Conservation (phyloP, 148 eudicot species). For the Arbutus unedo region DNA sequence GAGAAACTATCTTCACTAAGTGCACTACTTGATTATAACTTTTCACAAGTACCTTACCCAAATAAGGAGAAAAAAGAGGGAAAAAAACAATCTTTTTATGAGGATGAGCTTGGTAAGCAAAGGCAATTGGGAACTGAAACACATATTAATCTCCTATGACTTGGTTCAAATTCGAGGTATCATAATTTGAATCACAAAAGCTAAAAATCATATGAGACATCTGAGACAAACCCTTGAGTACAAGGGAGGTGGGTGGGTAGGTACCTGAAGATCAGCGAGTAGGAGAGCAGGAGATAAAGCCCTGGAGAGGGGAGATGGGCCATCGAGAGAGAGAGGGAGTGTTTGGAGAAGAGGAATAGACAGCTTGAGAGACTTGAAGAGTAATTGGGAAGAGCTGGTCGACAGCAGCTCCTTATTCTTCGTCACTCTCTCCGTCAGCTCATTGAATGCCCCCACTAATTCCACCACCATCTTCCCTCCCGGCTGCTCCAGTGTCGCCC, state of each 20-base stretch:
- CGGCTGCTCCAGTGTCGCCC: slow-evolving; percentile 44
- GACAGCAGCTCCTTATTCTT: slow-evolving; percentile 25
- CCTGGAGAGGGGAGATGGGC: slow-evolving; percentile 72
- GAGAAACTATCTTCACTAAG: no score
- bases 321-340: slow-evolving; percentile 54
- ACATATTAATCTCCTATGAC: no score
- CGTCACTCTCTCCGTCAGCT: slow-evolving; percentile 68
- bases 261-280: slow-evolving; percentile 92
- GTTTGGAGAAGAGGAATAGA: slow-evolving; percentile 66
- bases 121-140: no score
- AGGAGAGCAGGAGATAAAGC: slow-evolving; percentile 69
- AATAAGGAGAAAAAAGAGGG: no score
- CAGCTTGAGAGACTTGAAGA: slow-evolving; percentile 74
- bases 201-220: no score
- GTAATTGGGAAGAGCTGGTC: slow-evolving; percentile 50
- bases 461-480: slow-evolving; percentile 99
- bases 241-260: not conserved
- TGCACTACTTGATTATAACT: no score
- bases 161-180: no score
- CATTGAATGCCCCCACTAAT: slow-evolving; percentile 78
- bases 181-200: no score
- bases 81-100: no score
- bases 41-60: no score
- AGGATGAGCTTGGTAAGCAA: no score
- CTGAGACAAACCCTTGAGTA: no score